Conservation (phyloP, 495 filamentous ascomycete species). For the Talaromyces proteolyticus region DNA sequence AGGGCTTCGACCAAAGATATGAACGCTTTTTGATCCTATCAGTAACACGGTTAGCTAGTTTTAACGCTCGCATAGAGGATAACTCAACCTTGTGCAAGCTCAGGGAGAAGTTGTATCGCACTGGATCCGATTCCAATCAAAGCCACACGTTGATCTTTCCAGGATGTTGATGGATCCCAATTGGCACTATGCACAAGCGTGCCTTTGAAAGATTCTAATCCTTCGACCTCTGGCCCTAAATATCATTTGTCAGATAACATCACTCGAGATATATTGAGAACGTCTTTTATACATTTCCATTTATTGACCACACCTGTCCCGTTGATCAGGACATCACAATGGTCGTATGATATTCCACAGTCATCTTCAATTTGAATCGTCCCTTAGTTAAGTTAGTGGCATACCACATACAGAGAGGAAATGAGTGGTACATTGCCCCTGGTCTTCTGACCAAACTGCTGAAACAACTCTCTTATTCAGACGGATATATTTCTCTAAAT, state of each 20-base stretch:
- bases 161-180: slow-evolving; percentile 44
- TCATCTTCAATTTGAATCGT: too few species aligned
- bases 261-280: background rate
- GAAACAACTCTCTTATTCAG: slow-evolving; percentile 35
- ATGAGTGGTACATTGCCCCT: slow-evolving; percentile 37
- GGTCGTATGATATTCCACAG: slow-evolving; percentile 3
- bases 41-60: too few species aligned
- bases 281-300: background rate
- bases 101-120: slow-evolving; percentile 48
- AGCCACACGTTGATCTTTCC: slow-evolving; percentile 43
- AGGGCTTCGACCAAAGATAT: slow-evolving; percentile 22
- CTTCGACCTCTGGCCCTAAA: slow-evolving; percentile 37
- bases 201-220: slow-evolving; percentile 44
- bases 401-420: slow-evolving; percentile 24
- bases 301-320: slow-evolving; percentile 41
- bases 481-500: slow-evolving; percentile 40
- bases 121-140: slow-evolving; percentile 47
- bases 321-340: slow-evolving; percentile 41
- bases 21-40: slow-evolving; percentile 11
- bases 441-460: slow-evolving; percentile 40
- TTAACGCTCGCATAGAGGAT: too few species aligned
- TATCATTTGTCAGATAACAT: background rate
- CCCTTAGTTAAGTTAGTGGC: too few species aligned
- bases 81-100: slow-evolving; percentile 33
- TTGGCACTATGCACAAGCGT: slow-evolving; percentile 49